Evolutionary conservation across 2,329 filamentous ascomycete genomes (phyloP), one percentile per base, ranked within the genome.

Genomic region (Trichophyton schoenleinii): DNA sequence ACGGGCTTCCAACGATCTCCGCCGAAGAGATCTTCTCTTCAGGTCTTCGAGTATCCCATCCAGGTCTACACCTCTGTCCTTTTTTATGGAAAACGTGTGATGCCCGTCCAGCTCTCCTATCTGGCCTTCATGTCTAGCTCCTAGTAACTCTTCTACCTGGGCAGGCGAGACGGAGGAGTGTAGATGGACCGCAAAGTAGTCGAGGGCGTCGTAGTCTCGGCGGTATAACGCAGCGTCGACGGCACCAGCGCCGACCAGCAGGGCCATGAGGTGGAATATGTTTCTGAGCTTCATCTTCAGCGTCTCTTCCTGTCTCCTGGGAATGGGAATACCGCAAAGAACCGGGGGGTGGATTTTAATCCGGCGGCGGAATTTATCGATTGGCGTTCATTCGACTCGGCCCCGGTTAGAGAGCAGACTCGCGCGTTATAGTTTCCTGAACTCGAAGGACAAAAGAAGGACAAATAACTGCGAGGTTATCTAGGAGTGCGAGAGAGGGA

Each of bases 161-260:
- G 87, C 79, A 25, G 81, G 75, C 13, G 84, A 80, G 5, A 82
- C 79, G 42, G 81, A 78, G 11, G 82, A 77, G 63, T 87, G 83
- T 69, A 99, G 82, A 66, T 96, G 88, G 55, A 99, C 80, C 65
- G 95, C 91, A 73, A 97, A 96, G 77, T 95, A 97, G 74, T 99
- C 92, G 74, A 91, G 84, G 44, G 82, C 80, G 58, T 87, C 82
- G 78, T 95, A 89, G 70, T 94, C 82, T 67, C 88, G 87, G 64
- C 80, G 77, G 58, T 79, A 77, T 52, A 83, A 72, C 53, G 78
- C 72, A 34, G 80, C 77, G 9, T 53, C 53, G 62, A 78, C 74
- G 63, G 79, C 70, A 28, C 75, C 66, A 73, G 69, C 80, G 15
- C 52, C 52, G 63, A 80, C 60, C 20, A 75, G 63, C 3, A 63